Percentiles rank a stretch among this genome's conserved stretches.
Evolutionary conservation across 2,329 filamentous ascomycete genomes (phyloP).

Genomic region (Venturia asperata): DNA sequence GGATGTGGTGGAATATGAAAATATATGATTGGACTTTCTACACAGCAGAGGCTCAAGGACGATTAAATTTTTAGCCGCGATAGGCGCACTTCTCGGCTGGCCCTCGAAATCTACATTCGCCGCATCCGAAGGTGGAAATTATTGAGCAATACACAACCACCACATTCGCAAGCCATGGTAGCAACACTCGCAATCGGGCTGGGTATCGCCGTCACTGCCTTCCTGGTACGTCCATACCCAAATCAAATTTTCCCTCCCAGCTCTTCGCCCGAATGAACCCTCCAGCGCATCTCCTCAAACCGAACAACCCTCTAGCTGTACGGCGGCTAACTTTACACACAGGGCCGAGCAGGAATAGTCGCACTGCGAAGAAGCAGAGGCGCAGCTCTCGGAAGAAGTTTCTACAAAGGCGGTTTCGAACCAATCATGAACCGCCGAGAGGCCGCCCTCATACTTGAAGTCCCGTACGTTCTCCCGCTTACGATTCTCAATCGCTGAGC

Average conservation of each 20-base stretch:
- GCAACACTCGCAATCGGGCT: constrained; percentile 53
- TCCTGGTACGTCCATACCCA: constrained; percentile 45
- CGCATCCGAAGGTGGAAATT: background rate
- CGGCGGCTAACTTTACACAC: constrained; percentile 19
- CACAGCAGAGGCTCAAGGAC: background rate
- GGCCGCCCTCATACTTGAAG: constrained; percentile 80
- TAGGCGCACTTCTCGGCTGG: too few species aligned
- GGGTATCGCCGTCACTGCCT: constrained; percentile 58
- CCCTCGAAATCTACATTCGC: too few species aligned
- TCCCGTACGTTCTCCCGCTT: constrained; percentile 56
- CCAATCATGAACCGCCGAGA: constrained; percentile 87
- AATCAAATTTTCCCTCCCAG: background rate
- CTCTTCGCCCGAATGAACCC: background rate
- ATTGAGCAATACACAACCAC: background rate
- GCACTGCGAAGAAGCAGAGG: constrained; percentile 72
- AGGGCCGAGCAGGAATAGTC: constrained; percentile 90
- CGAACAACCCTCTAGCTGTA: background rate
- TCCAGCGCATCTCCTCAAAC: constrained; percentile 6
- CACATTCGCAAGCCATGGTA: constrained; percentile 42
- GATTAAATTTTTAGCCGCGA: background rate
- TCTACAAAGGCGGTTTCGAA: constrained; percentile 99
- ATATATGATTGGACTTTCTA: background rate
- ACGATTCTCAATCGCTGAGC: background rate
- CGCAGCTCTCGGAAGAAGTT: constrained; percentile 78
- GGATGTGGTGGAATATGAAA: background rate